Base-by-base conservation (phyloP, 768 basidiomycete genomes). In the Calvatia gigantea region DNA sequence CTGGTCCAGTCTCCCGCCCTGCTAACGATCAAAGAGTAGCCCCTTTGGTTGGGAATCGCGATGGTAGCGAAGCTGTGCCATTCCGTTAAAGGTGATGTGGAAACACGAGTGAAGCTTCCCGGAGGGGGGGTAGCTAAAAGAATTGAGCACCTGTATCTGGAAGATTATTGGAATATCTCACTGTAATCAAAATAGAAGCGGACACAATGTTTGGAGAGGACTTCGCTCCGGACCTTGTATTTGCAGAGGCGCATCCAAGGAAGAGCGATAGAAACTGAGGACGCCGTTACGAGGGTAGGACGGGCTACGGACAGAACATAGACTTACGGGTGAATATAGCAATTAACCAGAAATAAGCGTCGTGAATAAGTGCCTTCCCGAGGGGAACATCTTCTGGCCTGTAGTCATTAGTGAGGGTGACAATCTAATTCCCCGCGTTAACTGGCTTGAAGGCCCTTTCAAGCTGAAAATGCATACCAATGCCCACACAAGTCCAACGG, bases 1-100 rank as follows among this genome's bases (percentile, higher is more conserved):
- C 59, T 65, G 1, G 82, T 84, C 82, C 82, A 83, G 61, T 84
- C 81, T 29, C 82, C 82, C 3, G 82, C 81, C 25, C 73, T 74
- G 3, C 79, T 80, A 7, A 83, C 78, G 9, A 83, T 76, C 28
- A 80, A 65, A 15, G 79, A 81, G 64, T 76, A 82, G 0, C 75
- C 77, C 47, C 70, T 71, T 48, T 65, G 61, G 46, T 67, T 69
- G 14, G 70, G 65, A 69, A 71, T 57, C 1, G 71, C 67, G 57
- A 71, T 69, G 17, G 75, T 75, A 1, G 77, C 80, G 58, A 80
- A 80, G 0, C 73, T 73, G 61, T 80, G 79, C 78, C 79, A 80
- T 61, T 82, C 79, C 8, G 73, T 51, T n/a, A 81, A 67, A 7
- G 79, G 80, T 14, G 61, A 64, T n/a, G 60, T 67, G 17, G 71